Conservation (phyloP, 1,139 yeast genomes). For the Geotrichum phurueaensis region DNA sequence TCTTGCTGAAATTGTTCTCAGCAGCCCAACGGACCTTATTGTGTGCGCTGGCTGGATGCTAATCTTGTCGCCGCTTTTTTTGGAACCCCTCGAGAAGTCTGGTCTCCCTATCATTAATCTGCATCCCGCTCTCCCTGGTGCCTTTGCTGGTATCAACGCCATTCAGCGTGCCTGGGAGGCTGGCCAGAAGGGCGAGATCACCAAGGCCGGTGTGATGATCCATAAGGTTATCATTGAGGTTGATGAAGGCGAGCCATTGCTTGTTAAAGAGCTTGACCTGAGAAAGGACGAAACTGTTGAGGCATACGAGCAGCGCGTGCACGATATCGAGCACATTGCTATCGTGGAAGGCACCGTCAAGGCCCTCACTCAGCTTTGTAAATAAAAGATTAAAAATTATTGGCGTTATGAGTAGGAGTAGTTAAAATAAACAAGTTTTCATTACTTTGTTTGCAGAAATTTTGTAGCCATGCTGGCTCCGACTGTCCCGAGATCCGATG, state of each 20-base stretch:
- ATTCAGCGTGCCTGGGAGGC: conserved; percentile 95
- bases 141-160: conserved; percentile 95
- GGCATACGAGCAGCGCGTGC: conserved; percentile 78
- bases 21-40: conserved; percentile 47
- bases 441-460: not conserved
- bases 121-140: conserved; percentile 96
- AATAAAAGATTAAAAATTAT: not conserved
- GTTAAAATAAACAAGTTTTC: no score
- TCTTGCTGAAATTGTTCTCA: conserved; percentile 59
- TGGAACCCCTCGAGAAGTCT: conserved; percentile 56
- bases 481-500: not conserved
- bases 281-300: conserved; percentile 69
- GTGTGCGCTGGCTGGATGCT: conserved; percentile 99
- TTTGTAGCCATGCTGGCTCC: not conserved
- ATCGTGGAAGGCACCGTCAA: conserved; percentile 83
- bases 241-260: conserved; percentile 83
- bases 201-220: conserved; percentile 92
- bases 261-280: conserved; percentile 72
- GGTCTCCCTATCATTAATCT: conserved; percentile 77
- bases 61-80: conserved; percentile 70
- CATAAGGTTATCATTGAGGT: conserved; percentile 93
- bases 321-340: conserved; percentile 75
- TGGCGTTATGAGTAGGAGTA: no score
- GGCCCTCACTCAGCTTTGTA: conserved; percentile 43
- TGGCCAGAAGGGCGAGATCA: conserved; percentile 72